Percentiles rank a stretch among this genome's conserved stretches.
phyloP scores from a whole-genome alignment of 108 stramenopile species.

The Nitzschia sp. region DNA sequence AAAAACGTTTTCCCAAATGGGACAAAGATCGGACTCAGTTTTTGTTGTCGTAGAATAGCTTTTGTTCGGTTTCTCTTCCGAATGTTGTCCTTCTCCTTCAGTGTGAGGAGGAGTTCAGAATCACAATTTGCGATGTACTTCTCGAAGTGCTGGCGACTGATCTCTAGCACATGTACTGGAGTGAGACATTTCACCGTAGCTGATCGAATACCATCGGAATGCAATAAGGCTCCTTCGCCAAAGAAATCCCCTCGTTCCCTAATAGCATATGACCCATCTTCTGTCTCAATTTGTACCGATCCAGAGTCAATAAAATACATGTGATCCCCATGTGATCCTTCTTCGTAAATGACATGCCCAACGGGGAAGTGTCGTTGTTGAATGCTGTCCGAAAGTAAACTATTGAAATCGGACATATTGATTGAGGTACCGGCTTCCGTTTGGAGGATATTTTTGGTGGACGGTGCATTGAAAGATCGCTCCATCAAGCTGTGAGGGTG shows the following conservation, averaged over 20 bases:
- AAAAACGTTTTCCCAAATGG: conserved; percentile 50
- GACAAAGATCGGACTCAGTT: conserved; percentile 39
- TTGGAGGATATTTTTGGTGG: conserved; percentile 45
- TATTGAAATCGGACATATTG: conserved; percentile 68
- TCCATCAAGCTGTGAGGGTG: conserved; percentile 54
- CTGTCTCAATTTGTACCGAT: conserved; percentile 63
- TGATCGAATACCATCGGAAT: conserved; percentile 57
- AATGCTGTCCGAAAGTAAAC: conserved; percentile 78
- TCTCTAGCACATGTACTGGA: conserved; percentile 82
- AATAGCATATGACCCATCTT: conserved; percentile 57
- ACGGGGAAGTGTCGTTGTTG: conserved; percentile 74
- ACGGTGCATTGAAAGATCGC: conserved; percentile 65
- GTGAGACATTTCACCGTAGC: conserved; percentile 73
- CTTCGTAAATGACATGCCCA: conserved; percentile 67
- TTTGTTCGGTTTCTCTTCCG: conserved; percentile 81
- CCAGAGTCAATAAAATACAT: conserved; percentile 88
- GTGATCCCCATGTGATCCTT: conserved; percentile 64
- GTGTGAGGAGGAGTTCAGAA: conserved; percentile 43
- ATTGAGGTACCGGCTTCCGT: conserved; percentile 38
- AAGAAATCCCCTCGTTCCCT: conserved; percentile 70
- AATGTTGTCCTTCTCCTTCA: conserved; percentile 79
- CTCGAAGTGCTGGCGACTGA: conserved; percentile 84
- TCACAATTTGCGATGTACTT: conserved; percentile 71
- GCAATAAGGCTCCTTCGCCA: conserved; percentile 79
- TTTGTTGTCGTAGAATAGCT: conserved; percentile 70